These are phyloP conservation scores for Ophiocordyceps polyrhachis-furcata DNA, from an alignment of 2,329 filamentous ascomycete species.

Conservation along the genomic window DNA sequence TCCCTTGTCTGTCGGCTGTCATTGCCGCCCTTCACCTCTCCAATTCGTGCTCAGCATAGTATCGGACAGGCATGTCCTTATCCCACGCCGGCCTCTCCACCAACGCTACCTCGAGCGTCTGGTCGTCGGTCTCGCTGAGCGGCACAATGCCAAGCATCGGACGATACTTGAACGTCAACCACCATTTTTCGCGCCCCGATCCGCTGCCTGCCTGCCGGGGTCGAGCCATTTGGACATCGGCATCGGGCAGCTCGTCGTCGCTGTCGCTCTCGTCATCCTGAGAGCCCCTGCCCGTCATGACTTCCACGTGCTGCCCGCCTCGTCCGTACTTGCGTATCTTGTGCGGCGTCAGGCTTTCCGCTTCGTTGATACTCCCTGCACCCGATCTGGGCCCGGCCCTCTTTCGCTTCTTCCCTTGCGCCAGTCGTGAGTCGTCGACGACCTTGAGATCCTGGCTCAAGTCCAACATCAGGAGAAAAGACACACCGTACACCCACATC, in stretches of 20 bases:
- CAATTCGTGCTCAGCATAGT: conserved; percentile 39
- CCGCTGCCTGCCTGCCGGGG: background rate
- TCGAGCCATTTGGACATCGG: conserved; percentile 12
- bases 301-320: conserved; percentile 20
- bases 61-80: conserved; percentile 55
- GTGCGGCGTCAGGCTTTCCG: conserved; percentile 24
- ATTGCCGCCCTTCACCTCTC: conserved; percentile 14
- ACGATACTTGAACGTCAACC: conserved; percentile 84
- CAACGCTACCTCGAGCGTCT: conserved; percentile 58
- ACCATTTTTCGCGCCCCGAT: conserved; percentile 28
- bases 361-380: conserved; percentile 33
- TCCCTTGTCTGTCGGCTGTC: no score
- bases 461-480: conserved; percentile 87
- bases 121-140: conserved; percentile 16
- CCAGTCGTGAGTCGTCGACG: conserved; percentile 6
- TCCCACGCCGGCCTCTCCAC: conserved; percentile 79
- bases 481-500: conserved; percentile 73
- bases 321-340: conserved; percentile 21
- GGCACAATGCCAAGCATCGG: conserved; percentile 64
- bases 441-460: conserved; percentile 47
- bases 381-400: conserved; percentile 27
- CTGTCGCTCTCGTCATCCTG: conserved; percentile 15
- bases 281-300: conserved; percentile 20
- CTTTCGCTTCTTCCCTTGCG: conserved; percentile 33
- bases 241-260: conserved; percentile 19